Evolutionary conservation across 345 rosid species (phyloP).

Genomic region (Acer campestre): DNA sequence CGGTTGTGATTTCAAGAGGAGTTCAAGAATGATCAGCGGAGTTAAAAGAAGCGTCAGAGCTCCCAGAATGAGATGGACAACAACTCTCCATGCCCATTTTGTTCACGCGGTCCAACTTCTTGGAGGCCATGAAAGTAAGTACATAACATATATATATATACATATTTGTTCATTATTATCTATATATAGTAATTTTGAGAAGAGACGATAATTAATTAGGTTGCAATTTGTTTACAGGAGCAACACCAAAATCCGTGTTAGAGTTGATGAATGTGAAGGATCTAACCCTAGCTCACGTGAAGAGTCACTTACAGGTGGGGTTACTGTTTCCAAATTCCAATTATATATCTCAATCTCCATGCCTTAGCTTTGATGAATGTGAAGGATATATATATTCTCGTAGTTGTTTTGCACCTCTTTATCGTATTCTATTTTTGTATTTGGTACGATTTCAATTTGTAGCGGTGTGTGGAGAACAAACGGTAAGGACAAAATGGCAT

Average conservation of each 20-base stretch:
- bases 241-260: conserved; percentile 95
- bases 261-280: conserved; percentile 99
- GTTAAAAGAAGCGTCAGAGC: conserved; percentile 75
- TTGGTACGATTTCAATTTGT: conserved; percentile 31
- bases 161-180: too few relatives aligned
- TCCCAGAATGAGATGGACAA: conserved; percentile 99
- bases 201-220: neutral
- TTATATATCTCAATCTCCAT: too few relatives aligned
- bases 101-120: conserved; percentile 98
- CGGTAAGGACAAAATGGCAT: conserved; percentile 57
- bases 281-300: conserved; percentile 99
- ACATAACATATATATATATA: neutral
- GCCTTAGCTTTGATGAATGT: conserved; percentile 13
- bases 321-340: conserved; percentile 24
- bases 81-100: conserved; percentile 91
- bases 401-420: conserved; percentile 26
- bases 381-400: conserved; percentile 11
- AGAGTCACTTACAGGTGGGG: conserved; percentile 98
- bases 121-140: conserved; percentile 93
- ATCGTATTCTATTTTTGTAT: conserved; percentile 24
- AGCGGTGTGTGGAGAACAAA: conserved; percentile 34
- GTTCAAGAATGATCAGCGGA: conserved; percentile 44
- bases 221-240: conserved; percentile 52
- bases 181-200: neutral
- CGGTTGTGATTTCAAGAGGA: conserved; percentile 84